phyloP scores from a whole-genome alignment of 2,329 filamentous ascomycete species.

The Stemphylium vesicarium region DNA sequence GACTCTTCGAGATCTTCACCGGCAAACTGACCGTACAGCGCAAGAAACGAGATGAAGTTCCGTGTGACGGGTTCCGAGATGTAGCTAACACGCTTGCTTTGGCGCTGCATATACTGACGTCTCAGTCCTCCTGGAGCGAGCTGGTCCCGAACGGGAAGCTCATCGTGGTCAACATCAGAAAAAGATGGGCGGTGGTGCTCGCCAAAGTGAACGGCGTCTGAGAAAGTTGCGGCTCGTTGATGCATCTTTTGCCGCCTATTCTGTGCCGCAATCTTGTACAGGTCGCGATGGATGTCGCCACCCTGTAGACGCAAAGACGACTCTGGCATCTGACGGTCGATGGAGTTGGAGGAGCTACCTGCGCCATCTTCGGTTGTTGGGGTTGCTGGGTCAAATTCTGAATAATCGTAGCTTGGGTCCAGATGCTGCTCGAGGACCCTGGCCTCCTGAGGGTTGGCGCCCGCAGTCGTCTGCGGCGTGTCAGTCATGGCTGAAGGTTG shows the following conservation, averaged over 20 bases:
- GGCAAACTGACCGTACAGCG: conserved; percentile 77
- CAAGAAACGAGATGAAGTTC: conserved; percentile 77
- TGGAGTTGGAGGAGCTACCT: conserved; percentile 33
- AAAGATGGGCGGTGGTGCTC: conserved; percentile 18
- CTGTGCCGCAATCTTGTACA: conserved; percentile 74
- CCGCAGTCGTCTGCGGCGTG: conserved; percentile 34
- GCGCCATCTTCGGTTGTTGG: conserved; percentile 30
- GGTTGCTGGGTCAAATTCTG: conserved; percentile 50
- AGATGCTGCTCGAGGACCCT: conserved; percentile 52
- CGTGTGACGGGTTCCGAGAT: conserved; percentile 65
- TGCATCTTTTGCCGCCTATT: conserved; percentile 52
- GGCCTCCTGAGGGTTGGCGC: conserved; percentile 40
- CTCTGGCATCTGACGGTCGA: conserved; percentile 49
- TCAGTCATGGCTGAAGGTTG: conserved; percentile 32
- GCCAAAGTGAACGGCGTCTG: conserved; percentile 54
- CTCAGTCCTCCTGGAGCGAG: conserved; percentile 61
- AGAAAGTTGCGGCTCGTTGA: conserved; percentile 71
- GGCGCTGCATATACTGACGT: conserved; percentile 57
- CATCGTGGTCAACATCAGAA: conserved; percentile 43
- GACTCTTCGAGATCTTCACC: conserved; percentile 70
- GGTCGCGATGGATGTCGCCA: conserved; percentile 78
- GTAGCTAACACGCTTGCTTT: conserved; percentile 49
- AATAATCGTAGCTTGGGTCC: conserved; percentile 48
- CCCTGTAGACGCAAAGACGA: conserved; percentile 76
- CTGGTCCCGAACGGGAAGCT: conserved; percentile 53